These are phyloP conservation scores for Voacanga thouarsii DNA, from an alignment of 257 asterid genomes.

Conservation along the genomic window DNA sequence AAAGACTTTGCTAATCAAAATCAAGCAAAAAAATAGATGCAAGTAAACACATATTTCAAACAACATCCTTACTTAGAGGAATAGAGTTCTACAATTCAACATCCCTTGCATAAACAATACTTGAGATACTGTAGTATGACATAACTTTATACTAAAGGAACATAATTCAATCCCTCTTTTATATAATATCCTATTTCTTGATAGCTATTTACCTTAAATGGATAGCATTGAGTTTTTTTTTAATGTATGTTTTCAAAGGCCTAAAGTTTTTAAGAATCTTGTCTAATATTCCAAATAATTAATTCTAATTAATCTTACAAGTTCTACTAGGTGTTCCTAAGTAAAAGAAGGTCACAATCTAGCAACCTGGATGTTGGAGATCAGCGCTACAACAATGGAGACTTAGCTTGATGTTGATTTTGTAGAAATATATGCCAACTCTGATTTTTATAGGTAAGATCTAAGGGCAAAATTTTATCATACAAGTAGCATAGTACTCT, in stretches of 20 bases:
- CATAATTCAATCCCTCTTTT: too few relatives aligned
- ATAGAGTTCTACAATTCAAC: too few relatives aligned
- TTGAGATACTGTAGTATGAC: background rate
- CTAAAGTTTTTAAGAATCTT: too few relatives aligned
- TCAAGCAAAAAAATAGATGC: too few relatives aligned
- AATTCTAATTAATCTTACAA: slow-evolving; percentile 27
- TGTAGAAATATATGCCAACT: slow-evolving; percentile 57
- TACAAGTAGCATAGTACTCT: background rate
- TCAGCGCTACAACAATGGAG: slow-evolving; percentile 53
- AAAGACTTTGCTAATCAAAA: too few relatives aligned
- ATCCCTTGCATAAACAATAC: background rate
- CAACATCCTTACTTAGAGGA: too few relatives aligned
- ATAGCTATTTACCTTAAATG: background rate
- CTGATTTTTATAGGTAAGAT: slow-evolving; percentile 50
- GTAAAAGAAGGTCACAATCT: slow-evolving; percentile 67
- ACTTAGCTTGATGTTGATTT: slow-evolving; percentile 60
- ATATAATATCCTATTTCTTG: too few relatives aligned
- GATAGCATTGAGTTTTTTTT: background rate
- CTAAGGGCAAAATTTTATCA: background rate
- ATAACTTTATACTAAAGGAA: too few relatives aligned
- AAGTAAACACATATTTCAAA: too few relatives aligned
- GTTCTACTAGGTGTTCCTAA: slow-evolving; percentile 60
- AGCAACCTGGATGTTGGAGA: slow-evolving; percentile 89
- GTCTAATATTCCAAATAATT: background rate
- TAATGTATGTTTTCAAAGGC: background rate